phyloP scores from a whole-genome alignment of 371 early-diverging fungal species.

The Cokeromyces recurvatus region DNA sequence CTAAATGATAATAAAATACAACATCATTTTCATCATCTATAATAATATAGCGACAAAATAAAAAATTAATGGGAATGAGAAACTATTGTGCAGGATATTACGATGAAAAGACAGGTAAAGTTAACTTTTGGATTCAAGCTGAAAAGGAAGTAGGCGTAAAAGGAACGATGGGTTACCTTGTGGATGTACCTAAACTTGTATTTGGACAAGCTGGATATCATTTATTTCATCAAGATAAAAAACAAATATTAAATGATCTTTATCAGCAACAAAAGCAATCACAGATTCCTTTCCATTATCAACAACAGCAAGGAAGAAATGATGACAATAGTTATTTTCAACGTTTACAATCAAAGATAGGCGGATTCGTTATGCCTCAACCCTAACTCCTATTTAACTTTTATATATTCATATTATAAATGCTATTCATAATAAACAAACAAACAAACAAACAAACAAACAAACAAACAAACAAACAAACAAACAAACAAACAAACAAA shows the following conservation, averaged over 20 bases:
- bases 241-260: constrained; percentile 8
- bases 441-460: too few relatives aligned
- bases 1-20: background rate
- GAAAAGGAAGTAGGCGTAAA: constrained; percentile 39
- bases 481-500: too few relatives aligned
- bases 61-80: constrained; percentile 32
- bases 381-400: too few relatives aligned
- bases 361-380: constrained; percentile 16
- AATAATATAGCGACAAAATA: constrained; percentile 15
- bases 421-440: too few relatives aligned
- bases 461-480: too few relatives aligned
- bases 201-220: constrained; percentile 39
- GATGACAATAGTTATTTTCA: background rate
- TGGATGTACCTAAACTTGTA: constrained; percentile 37
- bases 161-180: constrained; percentile 40
- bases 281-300: background rate
- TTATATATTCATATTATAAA: too few relatives aligned
- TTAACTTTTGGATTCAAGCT: constrained; percentile 45
- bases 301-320: background rate
- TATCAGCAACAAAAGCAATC: background rate
- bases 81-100: constrained; percentile 34
- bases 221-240: constrained; percentile 19
- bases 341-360: constrained; percentile 7
- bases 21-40: background rate
- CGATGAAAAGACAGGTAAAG: constrained; percentile 34